Evolutionary conservation across 176 grass and related monocot species (phyloP), one percentile per base, ranked within the genome.

Genomic region (Aegilops tauschii): DNA sequence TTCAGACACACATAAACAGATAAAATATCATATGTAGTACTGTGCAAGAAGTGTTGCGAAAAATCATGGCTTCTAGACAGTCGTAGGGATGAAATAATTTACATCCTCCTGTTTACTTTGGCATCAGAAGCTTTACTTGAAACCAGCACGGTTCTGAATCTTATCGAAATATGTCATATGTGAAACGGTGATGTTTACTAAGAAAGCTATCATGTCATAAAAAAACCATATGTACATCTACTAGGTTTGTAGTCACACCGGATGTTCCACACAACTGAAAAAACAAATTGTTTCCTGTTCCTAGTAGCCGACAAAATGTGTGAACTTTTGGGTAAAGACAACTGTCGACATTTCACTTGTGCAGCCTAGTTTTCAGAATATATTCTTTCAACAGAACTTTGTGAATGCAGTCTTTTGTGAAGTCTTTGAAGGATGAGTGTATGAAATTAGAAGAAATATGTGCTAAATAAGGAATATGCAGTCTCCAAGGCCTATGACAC

Each of bases 381-480:
- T 80, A 68, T 50, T 62, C 79, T 29, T 31, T 44, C 61, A 67
- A 30, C 17, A 69, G 64, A 79, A 35, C 30, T 70, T 88, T 81
- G 9, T 73, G 25, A 64, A 78, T 88, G 77, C 77, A 62, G 23
- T 25, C 23, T 25, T 25, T 25, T 25, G 23, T 85, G 23, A 52
- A 23, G 79, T 82, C 72, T 77, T 85, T 20, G 63, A 85, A 77
- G 69, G 82, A 77, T 52, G 82, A 88, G 70, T 49, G 80, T 80
- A 34, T 61, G 36, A 63, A 72, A 61, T 61, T 69, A 76, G 30
- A 76, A 84, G 61, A 84, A 81, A 81, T 13, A 31, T 84, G 87
- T 81, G 77, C 81, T 84, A 84, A 63, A 76, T 70, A 50, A 64
- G 77, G 85, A 88, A 85, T 84, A 88, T 88, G 77, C 69, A 88